Evolutionary conservation across 306 rosid species (phyloP).

Genomic region (Cicer cuneatum): DNA sequence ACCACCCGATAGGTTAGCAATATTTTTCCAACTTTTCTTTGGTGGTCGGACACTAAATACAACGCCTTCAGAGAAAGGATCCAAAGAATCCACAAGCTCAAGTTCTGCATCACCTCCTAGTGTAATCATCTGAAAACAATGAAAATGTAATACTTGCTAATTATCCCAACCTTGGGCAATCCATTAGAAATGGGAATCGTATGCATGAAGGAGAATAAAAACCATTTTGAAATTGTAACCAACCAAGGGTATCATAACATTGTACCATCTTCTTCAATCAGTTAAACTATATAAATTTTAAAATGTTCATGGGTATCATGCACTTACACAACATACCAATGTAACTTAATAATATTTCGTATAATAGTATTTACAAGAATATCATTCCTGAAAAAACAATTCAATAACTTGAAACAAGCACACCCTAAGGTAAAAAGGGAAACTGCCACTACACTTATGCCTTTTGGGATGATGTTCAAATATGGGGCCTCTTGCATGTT

Average conservation of each 20-base stretch:
- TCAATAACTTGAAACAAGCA: no score
- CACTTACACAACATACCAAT: no score
- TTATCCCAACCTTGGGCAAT: background rate
- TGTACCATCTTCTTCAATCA: no score
- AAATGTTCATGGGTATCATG: no score
- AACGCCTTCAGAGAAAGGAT: constrained; percentile 98
- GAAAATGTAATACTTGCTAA: constrained; percentile 2
- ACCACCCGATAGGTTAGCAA: constrained; percentile 97
- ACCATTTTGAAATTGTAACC: background rate
- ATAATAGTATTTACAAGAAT: no score
- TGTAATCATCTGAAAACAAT: constrained; percentile 80
- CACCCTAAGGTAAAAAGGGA: no score
- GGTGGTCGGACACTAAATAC: constrained; percentile 98
- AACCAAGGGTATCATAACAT: background rate
- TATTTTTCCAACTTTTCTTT: constrained; percentile 98
- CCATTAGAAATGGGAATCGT: background rate
- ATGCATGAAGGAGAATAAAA: background rate
- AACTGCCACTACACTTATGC: no score
- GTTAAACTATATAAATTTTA: no score
- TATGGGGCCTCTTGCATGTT: no score
- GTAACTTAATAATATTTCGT: no score
- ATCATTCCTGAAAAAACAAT: no score
- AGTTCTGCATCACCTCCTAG: constrained; percentile 99
- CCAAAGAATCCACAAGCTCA: constrained; percentile 95
- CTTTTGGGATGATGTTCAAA: no score